Evolutionary conservation across 1,284 basidiomycete species (phyloP).

Genomic region (Phylloboletellus chloephorus): DNA sequence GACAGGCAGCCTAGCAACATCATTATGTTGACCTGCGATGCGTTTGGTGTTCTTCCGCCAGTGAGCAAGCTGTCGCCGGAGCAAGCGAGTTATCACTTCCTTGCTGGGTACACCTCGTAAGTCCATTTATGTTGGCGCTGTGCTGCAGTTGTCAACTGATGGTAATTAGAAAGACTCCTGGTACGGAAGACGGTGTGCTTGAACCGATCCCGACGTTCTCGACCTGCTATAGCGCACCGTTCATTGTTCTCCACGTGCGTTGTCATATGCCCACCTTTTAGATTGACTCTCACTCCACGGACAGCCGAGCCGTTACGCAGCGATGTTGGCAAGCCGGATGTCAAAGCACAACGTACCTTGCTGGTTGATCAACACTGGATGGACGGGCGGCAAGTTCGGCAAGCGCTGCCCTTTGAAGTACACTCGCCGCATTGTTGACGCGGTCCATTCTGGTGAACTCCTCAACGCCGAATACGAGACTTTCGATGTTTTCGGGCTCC

Average conservation of each 20-base stretch:
- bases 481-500: constrained; percentile 76
- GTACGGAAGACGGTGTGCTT: constrained; percentile 96
- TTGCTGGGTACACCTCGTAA: constrained; percentile 92
- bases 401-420: constrained; percentile 94
- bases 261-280: not conserved
- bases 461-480: constrained; percentile 83
- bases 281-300: constrained; percentile 2
- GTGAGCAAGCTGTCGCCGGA: constrained; percentile 90
- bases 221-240: constrained; percentile 97
- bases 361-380: constrained; percentile 99
- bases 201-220: constrained; percentile 99
- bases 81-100: constrained; percentile 97
- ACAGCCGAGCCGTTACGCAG: constrained; percentile 88
- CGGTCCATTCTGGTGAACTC: constrained; percentile 93
- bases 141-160: constrained; percentile 4
- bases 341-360: constrained; percentile 86
- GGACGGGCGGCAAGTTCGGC: constrained; percentile 95
- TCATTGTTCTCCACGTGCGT: constrained; percentile 91
- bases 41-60: constrained; percentile 96
- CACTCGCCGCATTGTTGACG: constrained; percentile 94
- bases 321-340: constrained; percentile 98
- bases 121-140: constrained; percentile 22
- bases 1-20: constrained; percentile 88
- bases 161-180: constrained; percentile 74
- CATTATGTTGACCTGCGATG: constrained; percentile 98